Evolutionary conservation across 352 stramenopile species (phyloP).

Genomic region (Pythium aristosporum): DNA sequence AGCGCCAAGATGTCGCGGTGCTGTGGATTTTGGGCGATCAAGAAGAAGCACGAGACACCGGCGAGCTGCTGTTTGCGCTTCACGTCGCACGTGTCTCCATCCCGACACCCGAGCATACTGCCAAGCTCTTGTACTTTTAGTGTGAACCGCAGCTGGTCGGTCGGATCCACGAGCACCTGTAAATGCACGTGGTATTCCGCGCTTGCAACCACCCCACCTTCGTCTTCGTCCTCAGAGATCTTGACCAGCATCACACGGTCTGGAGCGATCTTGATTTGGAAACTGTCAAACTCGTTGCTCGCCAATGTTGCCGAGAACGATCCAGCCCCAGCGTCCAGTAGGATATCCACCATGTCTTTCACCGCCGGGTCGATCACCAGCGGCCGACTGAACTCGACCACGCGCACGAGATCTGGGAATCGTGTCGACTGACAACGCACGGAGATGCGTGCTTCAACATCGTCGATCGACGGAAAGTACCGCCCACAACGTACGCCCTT

Average conservation of each 20-base stretch:
- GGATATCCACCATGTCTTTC: slow-evolving; percentile 64
- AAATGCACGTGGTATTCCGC: slow-evolving; percentile 55
- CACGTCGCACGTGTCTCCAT: slow-evolving; percentile 61
- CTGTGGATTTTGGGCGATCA: slow-evolving; percentile 75
- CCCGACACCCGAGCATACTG: slow-evolving; percentile 59
- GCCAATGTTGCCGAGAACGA: slow-evolving; percentile 80
- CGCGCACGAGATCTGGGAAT: slow-evolving; percentile 53
- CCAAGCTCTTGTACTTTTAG: slow-evolving; percentile 79
- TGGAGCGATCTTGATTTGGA: slow-evolving; percentile 74
- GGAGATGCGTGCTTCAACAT: slow-evolving; percentile 56
- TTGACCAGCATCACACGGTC: slow-evolving; percentile 60
- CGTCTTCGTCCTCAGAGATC: slow-evolving; percentile 68
- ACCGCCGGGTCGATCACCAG: slow-evolving; percentile 64
- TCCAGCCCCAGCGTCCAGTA: slow-evolving; percentile 63
- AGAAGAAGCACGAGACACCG: slow-evolving; percentile 67
- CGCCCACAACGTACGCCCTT: slow-evolving; percentile 50
- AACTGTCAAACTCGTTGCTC: slow-evolving; percentile 78
- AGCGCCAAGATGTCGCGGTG: slow-evolving; percentile 76
- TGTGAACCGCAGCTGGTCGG: slow-evolving; percentile 61
- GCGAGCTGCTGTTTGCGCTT: slow-evolving; percentile 45
- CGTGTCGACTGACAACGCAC: slow-evolving; percentile 64
- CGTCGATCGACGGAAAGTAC: slow-evolving; percentile 74
- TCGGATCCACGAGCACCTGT: slow-evolving; percentile 71
- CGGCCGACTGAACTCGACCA: slow-evolving; percentile 49
- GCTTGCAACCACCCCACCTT: slow-evolving; percentile 59